phyloP scores from a whole-genome alignment of 495 filamentous ascomycete genomes.

The Aspergillus sclerotiicarbonarius region DNA sequence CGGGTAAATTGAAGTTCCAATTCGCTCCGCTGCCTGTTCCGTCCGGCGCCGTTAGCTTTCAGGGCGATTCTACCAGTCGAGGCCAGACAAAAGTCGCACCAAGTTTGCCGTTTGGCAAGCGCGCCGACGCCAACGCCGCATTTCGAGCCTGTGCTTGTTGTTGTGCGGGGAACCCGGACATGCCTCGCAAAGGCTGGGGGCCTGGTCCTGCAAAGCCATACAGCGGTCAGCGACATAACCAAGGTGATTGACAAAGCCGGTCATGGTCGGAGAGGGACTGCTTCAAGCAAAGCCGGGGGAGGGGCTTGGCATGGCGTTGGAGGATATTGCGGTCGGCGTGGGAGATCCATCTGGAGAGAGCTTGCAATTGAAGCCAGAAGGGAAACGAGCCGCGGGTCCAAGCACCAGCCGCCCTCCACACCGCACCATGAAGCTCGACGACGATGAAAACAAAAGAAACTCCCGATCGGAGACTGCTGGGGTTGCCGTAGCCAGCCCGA shows the following conservation, averaged over 20 bases:
- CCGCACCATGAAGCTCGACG: background rate
- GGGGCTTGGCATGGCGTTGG: conserved; percentile 17
- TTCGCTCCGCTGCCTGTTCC: conserved; percentile 61
- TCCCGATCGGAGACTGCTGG: conserved; percentile 1
- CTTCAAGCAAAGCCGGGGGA: conserved; percentile 16
- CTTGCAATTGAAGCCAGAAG: conserved; percentile 26
- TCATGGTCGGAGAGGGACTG: conserved; percentile 13
- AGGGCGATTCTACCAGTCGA: conserved; percentile 3
- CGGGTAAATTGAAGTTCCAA: conserved; percentile 76
- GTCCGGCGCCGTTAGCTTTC: conserved; percentile 35
- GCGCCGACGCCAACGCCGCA: conserved; percentile 55
- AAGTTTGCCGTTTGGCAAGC: conserved; percentile 73
- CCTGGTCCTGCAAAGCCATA: conserved; percentile 51
- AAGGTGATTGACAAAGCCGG: conserved; percentile 6
- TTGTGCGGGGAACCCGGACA: conserved; percentile 68
- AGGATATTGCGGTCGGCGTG: conserved; percentile 32
- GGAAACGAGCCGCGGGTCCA: background rate
- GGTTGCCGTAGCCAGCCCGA: conserved; percentile 9
- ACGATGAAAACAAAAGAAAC: conserved; percentile 7
- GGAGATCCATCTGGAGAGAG: conserved; percentile 18
- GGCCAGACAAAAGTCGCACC: conserved; percentile 48
- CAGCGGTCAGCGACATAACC: conserved; percentile 30
- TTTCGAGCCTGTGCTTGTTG: conserved; percentile 63
- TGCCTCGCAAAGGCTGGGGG: conserved; percentile 66
- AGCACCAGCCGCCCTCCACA: background rate